Percentiles rank a stretch among this genome's conserved stretches.
Conservation (phyloP, 192 early-diverging fungal genomes). For the Cetraspora pellucida region DNA sequence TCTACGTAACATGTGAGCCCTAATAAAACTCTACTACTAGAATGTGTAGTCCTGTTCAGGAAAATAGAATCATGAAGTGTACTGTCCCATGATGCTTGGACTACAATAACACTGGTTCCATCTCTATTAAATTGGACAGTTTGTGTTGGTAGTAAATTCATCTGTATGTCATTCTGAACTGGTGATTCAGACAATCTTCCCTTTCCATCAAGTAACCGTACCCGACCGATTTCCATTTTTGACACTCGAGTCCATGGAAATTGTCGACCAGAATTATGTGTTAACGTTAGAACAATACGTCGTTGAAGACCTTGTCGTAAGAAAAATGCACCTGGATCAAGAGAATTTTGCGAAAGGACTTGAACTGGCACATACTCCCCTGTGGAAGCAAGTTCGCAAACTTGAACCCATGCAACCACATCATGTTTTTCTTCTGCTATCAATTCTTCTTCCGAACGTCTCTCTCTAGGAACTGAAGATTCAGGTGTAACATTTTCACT, state of each 20-base stretch:
- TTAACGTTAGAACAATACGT: slow-evolving; percentile 63
- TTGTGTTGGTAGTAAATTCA: slow-evolving; percentile 52
- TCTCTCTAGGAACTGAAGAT: slow-evolving; percentile 29
- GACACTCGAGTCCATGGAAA: slow-evolving; percentile 55
- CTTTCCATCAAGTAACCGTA: slow-evolving; percentile 60
- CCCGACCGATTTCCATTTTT: slow-evolving; percentile 48
- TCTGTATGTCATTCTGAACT: slow-evolving; percentile 53
- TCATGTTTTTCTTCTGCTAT: slow-evolving; percentile 69
- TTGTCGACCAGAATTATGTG: slow-evolving; percentile 68
- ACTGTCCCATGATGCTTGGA: slow-evolving; percentile 73
- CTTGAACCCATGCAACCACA: slow-evolving; percentile 63
- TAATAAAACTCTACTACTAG: slow-evolving; percentile 62
- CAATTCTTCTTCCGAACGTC: slow-evolving; percentile 63
- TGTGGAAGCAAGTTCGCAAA: slow-evolving; percentile 64
- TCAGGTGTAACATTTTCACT: slow-evolving; percentile 40
- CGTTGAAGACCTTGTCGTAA: slow-evolving; percentile 78
- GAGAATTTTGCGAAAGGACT: slow-evolving; percentile 46
- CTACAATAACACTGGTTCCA: slow-evolving; percentile 62
- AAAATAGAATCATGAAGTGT: slow-evolving; percentile 69
- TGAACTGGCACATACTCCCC: slow-evolving; percentile 66
- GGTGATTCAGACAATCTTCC: slow-evolving; percentile 57
- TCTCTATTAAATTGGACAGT: slow-evolving; percentile 54
- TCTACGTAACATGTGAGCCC: slow-evolving; percentile 57
- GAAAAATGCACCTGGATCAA: slow-evolving; percentile 58
- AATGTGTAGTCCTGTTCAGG: slow-evolving; percentile 63